Evolutionary conservation across 1,139 yeast genomes (phyloP), one percentile per base, ranked within the genome.

Genomic region (Pichia sp.): DNA sequence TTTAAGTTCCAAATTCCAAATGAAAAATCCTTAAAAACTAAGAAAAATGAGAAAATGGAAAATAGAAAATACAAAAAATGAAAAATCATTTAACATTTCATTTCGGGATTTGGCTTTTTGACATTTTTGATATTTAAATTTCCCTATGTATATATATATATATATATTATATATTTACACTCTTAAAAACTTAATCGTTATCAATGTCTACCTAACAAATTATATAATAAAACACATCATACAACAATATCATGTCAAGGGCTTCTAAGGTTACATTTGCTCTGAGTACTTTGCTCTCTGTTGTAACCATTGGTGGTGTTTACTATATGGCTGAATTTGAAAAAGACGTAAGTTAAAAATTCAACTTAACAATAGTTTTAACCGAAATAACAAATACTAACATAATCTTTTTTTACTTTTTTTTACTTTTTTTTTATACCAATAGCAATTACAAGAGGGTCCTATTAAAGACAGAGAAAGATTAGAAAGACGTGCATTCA

Each of bases 381-480:
- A 18, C 18, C 18, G 18, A 18, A 27, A 36, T 4, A 10, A 26
- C 8, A 1, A 37, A 37, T 43, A 43, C 45, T 43, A 43, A 43
- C 45, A 18, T 18, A 18, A 18, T 18, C 18, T 18, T 18, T 18
- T 18, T 18, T 18, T 18, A 18, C 18, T 18, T 18, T 18, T 18
- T 18, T 18, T 18, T 18, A 18, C 18, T 18, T 18, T 18, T 18
- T 18, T 18, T 18, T 18, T 18, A 18, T 18, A 18, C 18, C 18
- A 18, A 18, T 30, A 65, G 68, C 63, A 65, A 27, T 47, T 66
- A 29, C 65, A 64, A 56, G 58, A 52, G 36, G 69, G 69, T 1
- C 69, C 69, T 7, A 58, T 65, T 25, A 65, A 64, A 45, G 69
- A 66, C 45, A 65, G 64, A 3, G 62, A 53, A 31, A 59, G 69